A percentile compares a stretch with the other conserved stretches of the same genome.
These are phyloP conservation scores for Adansonia gregorii DNA, from an alignment of 441 rosid genomes.

Conservation along the genomic window DNA sequence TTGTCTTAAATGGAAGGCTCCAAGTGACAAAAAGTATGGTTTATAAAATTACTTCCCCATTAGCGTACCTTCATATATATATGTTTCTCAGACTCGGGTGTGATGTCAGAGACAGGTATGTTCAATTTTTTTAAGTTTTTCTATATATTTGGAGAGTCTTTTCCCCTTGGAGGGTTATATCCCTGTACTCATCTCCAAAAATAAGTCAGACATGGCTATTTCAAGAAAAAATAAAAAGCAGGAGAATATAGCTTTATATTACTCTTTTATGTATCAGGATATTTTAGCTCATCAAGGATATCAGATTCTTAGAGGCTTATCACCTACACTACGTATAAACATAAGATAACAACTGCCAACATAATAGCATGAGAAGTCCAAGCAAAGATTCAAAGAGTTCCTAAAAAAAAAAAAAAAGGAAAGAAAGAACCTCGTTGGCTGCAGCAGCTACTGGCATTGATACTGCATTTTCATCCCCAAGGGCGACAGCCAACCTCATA, in stretches of 20 bases:
- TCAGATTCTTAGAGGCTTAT: not conserved
- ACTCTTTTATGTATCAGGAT: not conserved
- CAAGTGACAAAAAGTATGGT: not conserved
- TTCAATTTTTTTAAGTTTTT: too few relatives aligned
- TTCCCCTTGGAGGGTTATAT: too few relatives aligned
- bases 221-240: too few relatives aligned
- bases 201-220: too few relatives aligned
- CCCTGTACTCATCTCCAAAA: too few relatives aligned
- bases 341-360: not conserved
- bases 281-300: not conserved
- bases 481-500: conserved; percentile 91
- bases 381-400: not conserved
- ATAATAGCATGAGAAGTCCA: not conserved
- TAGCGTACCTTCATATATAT: too few relatives aligned
- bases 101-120: too few relatives aligned
- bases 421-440: conserved; percentile 72
- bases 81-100: too few relatives aligned
- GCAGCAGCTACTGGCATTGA: conserved; percentile 96
- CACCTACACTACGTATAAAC: not conserved
- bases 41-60: not conserved
- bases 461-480: conserved; percentile 89
- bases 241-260: too few relatives aligned
- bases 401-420: conserved; percentile 3
- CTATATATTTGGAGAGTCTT: too few relatives aligned
- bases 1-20: not conserved